Percentiles rank a stretch among this genome's conserved stretches.
Conservation (phyloP, 192 early-diverging fungal species). For the Haplosporangium gracile region DNA sequence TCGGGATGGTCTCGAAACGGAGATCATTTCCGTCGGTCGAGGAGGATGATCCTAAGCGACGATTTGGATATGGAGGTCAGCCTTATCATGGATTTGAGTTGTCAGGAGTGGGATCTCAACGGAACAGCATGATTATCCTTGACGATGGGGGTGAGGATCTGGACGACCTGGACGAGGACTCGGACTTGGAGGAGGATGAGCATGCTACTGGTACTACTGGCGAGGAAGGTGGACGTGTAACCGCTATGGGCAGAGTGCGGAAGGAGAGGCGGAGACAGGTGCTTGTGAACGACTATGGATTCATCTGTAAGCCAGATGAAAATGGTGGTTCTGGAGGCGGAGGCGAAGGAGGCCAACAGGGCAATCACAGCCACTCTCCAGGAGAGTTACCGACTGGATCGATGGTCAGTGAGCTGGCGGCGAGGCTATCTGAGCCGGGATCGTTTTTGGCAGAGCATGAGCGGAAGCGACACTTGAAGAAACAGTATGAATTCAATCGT, state of each 20-base stretch:
- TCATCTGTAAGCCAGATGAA: slow-evolving; percentile 30
- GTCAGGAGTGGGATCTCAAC: slow-evolving; percentile 24
- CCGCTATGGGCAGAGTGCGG: neutral
- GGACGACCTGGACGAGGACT: slow-evolving; percentile 29
- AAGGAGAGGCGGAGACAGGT: slow-evolving; percentile 10
- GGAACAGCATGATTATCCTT: slow-evolving; percentile 2
- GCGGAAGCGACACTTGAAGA: slow-evolving; percentile 23
- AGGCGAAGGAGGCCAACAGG: neutral
- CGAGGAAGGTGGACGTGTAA: neutral
- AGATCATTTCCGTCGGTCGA: slow-evolving; percentile 18
- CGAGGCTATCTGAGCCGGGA: slow-evolving; percentile 5
- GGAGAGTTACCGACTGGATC: slow-evolving; percentile 1
- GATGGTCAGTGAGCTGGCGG: slow-evolving; percentile 16
- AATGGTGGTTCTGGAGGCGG: neutral
- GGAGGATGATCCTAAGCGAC: slow-evolving; percentile 21
- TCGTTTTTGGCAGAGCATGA: slow-evolving; percentile 24
- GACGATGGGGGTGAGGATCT: slow-evolving; percentile 17
- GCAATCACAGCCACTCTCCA: neutral
- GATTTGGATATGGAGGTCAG: slow-evolving; percentile 23
- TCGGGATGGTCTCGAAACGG: slow-evolving; percentile 33
- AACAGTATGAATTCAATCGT: slow-evolving; percentile 37
- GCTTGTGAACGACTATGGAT: slow-evolving; percentile 40
- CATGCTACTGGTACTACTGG: neutral
- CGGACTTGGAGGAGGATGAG: slow-evolving; percentile 28
- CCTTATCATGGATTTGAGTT: slow-evolving; percentile 18